Evolutionary conservation across 176 grass and related monocot species (phyloP).

Genomic region (Olyra latifolia): DNA sequence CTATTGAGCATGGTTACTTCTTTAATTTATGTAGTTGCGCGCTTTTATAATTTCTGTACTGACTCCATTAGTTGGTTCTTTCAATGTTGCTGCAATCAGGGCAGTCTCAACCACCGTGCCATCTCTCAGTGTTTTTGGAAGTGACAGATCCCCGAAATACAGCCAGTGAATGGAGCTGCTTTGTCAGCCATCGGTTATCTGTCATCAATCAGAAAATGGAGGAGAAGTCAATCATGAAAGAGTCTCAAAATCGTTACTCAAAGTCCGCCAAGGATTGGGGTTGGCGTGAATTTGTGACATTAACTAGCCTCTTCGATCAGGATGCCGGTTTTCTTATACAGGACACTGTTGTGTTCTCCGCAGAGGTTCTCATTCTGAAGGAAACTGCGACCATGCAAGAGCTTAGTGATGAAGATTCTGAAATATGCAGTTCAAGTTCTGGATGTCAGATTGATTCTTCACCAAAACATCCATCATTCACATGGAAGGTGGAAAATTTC

Average conservation of each 20-base stretch:
- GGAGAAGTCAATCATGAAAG: constrained; percentile 83
- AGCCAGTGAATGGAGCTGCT: constrained; percentile 89
- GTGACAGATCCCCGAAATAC: constrained; percentile 82
- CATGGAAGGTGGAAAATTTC: constrained; percentile 98
- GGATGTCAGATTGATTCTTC: constrained; percentile 57
- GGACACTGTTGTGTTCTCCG: constrained; percentile 85
- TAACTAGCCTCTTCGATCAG: constrained; percentile 95
- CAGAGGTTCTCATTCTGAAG: constrained; percentile 92
- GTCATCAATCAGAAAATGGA: constrained; percentile 91
- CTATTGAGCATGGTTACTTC: not conserved
- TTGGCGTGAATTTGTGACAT: constrained; percentile 93
- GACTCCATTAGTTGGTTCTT: constrained; percentile 35
- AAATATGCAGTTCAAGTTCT: constrained; percentile 45
- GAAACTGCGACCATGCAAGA: constrained; percentile 81
- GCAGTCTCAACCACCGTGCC: constrained; percentile 95
- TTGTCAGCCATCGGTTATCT: constrained; percentile 92
- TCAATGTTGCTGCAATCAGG: constrained; percentile 69
- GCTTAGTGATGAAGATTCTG: constrained; percentile 50
- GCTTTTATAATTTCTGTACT: constrained; percentile 24
- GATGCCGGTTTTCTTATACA: constrained; percentile 89
- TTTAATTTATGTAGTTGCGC: constrained; percentile 22
- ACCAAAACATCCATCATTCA: constrained; percentile 64
- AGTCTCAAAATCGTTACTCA: constrained; percentile 98
- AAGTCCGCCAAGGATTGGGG: constrained; percentile 98
- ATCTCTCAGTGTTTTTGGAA: constrained; percentile 95